These are phyloP conservation scores for Fusarium domesticum DNA, from an alignment of 2,329 filamentous ascomycete genomes.

Conservation along the genomic window DNA sequence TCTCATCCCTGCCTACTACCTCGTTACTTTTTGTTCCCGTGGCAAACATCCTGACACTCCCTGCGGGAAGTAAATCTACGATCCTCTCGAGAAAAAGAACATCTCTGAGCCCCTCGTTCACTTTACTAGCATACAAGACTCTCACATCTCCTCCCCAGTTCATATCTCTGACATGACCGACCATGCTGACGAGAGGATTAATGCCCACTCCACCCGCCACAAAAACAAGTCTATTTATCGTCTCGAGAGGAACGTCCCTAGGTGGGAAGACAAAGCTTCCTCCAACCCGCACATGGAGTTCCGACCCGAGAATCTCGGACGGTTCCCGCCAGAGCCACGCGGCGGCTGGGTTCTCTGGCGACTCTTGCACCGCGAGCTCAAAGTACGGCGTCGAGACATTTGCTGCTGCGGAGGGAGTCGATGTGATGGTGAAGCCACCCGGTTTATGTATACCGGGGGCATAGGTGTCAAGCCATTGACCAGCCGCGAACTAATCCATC, in stretches of 20 bases:
- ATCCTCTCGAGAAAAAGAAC: slow-evolving; percentile 54
- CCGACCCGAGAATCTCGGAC: slow-evolving; percentile 54
- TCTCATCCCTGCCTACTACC: neutral
- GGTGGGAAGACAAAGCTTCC: slow-evolving; percentile 81
- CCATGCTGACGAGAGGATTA: slow-evolving; percentile 75
- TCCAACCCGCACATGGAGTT: slow-evolving; percentile 68
- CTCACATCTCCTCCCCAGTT: slow-evolving; percentile 42
- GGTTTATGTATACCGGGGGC: slow-evolving; percentile 66
- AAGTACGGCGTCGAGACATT: slow-evolving; percentile 48
- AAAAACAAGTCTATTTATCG: slow-evolving; percentile 61
- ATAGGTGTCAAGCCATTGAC: slow-evolving; percentile 86
- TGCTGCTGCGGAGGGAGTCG: slow-evolving; percentile 59
- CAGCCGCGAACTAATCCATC: slow-evolving; percentile 62
- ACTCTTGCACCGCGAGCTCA: slow-evolving; percentile 75
- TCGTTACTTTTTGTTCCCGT: slow-evolving; percentile 32
- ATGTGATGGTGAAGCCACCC: slow-evolving; percentile 87
- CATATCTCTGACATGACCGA: slow-evolving; percentile 54
- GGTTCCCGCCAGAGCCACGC: slow-evolving; percentile 68
- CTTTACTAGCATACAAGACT: slow-evolving; percentile 61
- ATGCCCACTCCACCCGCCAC: slow-evolving; percentile 81
- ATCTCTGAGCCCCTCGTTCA: slow-evolving; percentile 27
- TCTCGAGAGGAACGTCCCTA: slow-evolving; percentile 36
- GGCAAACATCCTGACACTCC: slow-evolving; percentile 44
- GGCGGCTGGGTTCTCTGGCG: slow-evolving; percentile 67
- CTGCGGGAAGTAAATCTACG: slow-evolving; percentile 37